Percentiles rank a stretch among this genome's conserved stretches.
phyloP scores from a whole-genome alignment of 768 basidiomycete genomes.

The Exidia glandulosa region DNA sequence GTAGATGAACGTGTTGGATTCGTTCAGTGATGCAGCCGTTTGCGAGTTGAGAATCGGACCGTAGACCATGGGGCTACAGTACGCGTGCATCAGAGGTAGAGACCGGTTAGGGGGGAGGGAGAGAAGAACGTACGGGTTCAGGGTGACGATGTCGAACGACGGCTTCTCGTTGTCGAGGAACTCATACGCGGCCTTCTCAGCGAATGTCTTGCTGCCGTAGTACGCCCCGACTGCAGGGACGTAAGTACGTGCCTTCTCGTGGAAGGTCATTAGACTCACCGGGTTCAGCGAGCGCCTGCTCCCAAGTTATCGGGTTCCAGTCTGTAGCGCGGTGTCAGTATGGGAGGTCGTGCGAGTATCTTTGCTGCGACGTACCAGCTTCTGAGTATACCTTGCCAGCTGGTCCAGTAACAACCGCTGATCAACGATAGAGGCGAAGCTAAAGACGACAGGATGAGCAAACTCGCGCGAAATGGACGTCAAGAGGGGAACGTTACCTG shows the following conservation, averaged over 20 bases:
- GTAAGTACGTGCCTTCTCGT: not conserved
- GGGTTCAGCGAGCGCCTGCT: not conserved
- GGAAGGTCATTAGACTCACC: not conserved
- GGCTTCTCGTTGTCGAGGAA: not conserved
- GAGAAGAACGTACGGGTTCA: not conserved
- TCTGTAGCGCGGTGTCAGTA: not conserved
- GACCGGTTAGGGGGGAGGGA: not conserved
- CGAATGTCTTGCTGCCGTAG: not conserved
- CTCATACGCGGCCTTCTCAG: not conserved
- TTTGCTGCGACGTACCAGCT: not conserved
- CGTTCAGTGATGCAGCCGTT: not conserved
- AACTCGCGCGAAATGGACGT: no score
- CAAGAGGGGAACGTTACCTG: not conserved
- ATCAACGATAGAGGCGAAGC: conserved; percentile 4
- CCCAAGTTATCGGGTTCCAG: not conserved
- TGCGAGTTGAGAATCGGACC: not conserved
- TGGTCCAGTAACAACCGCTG: not conserved
- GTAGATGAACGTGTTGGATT: not conserved
- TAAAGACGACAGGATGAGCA: not conserved
- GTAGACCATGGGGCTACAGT: not conserved
- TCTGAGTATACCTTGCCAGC: not conserved
- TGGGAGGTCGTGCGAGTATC: no score
- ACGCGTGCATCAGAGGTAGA: not conserved
- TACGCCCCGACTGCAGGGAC: not conserved
- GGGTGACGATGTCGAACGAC: not conserved